Conservation (phyloP, 441 rosid species). For the Gossypium davidsonii region DNA sequence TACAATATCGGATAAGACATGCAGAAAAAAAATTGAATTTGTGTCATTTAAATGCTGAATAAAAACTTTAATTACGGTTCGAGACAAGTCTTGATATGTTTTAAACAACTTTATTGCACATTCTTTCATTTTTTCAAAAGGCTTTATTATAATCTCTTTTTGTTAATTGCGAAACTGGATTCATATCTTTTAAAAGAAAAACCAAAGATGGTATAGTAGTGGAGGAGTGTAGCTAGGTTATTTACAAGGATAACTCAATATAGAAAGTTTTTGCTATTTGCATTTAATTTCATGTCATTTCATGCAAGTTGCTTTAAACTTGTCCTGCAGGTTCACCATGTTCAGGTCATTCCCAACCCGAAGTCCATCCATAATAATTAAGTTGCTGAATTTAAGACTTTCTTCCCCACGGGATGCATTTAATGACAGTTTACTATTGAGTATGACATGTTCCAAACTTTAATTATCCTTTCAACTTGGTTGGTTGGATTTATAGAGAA, state of each 20-base stretch:
- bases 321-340: background rate
- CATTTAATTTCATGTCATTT: background rate
- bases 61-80: too few species aligned
- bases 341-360: background rate
- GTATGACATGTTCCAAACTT: background rate
- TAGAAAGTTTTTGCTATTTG: background rate
- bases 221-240: background rate
- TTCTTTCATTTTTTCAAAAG: too few species aligned
- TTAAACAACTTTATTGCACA: too few species aligned
- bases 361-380: background rate
- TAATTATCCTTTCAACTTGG: background rate
- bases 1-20: too few species aligned
- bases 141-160: too few species aligned
- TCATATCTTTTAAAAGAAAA: background rate
- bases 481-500: background rate
- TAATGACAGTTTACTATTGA: background rate
- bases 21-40: too few species aligned
- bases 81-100: too few species aligned
- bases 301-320: slow-evolving; percentile 15
- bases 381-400: background rate
- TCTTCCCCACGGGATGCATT: background rate
- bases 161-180: too few species aligned
- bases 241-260: background rate
- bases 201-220: background rate
- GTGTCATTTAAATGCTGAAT: too few species aligned